Base-by-base conservation (phyloP, 441 rosid species). In the Francoa sonchifolia region DNA sequence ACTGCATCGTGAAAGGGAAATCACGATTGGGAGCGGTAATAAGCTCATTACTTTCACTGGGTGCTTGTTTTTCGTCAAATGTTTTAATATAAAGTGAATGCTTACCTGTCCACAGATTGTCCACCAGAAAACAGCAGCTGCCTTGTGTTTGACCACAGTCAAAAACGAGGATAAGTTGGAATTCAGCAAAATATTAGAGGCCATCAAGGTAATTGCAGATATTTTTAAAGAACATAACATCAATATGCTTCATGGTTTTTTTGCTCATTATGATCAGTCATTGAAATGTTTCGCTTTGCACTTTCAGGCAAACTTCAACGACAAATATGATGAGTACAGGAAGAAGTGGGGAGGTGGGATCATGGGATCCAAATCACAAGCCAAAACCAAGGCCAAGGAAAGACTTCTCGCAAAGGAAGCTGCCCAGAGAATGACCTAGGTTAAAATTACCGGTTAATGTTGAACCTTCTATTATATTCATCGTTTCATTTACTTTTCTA, bases 321-420 rank as follows among this genome's bases (percentile, higher is more conserved):
- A 86, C 68, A 82, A 86, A 69, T 86, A 54, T 5, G 88, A 86
- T 0, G 96, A 87, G 77, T 62, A 67, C 60, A 72, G 87, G 41
- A 83, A 83, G 83, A 82, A 69, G 57, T 87, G 97, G 97, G 89
- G 97, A 11, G 95, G 97, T 30, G 95, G 94, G 1, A 77, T 87
- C 30, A 80, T 87, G 94, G 94, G 94, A 11, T 77, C 92, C 34
- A 87, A 82, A 58, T 87, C 96, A 1, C 92, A 79, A 66, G 96
- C 92, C 5, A 74, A 68, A 63, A 73, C 84, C 37, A 82, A 79
- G 58, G 94, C 92, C 10, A 76, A 70, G 59, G 94, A 82, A 56
- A 79, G 58, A 42, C 40, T 87, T 39, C 56, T 87, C 33, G 88
- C 86, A 3, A 87, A 82, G 67, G 96, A 86, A 52, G 90, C 81